These are phyloP conservation scores for Leptomonas pyrrhocoris DNA, from an alignment of 208 protist genomes.

Conservation along the genomic window DNA sequence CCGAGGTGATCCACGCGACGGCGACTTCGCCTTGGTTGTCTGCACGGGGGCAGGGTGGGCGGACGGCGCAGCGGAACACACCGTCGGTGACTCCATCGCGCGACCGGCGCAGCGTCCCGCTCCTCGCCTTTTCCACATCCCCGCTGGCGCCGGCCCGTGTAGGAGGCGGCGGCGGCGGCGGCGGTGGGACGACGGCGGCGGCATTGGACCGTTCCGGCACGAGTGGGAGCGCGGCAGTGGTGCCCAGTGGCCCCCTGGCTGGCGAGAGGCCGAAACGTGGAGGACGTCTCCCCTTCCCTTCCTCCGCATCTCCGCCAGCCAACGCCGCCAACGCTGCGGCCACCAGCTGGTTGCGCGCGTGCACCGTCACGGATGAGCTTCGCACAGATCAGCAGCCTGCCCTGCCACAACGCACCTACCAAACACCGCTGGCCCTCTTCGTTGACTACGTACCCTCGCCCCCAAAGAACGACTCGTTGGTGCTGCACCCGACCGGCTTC, in stretches of 20 bases:
- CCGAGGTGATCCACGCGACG: neutral
- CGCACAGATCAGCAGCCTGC: conserved; percentile 10
- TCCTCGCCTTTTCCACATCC: conserved; percentile 3
- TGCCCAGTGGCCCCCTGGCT: neutral
- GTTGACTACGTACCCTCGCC: neutral
- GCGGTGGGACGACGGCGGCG: neutral
- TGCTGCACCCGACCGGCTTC: neutral
- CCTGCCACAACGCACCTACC: conserved; percentile 9
- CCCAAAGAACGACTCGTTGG: neutral
- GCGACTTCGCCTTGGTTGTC: too few species aligned
- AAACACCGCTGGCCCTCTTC: conserved; percentile 10
- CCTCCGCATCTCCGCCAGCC: too few species aligned
- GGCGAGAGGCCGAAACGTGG: neutral
- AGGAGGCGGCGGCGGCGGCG: neutral
- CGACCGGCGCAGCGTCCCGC: neutral
- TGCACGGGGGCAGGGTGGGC: too few species aligned
- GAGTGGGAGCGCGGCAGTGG: neutral
- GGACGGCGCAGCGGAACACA: neutral
- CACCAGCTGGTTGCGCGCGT: neutral
- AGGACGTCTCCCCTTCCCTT: neutral
- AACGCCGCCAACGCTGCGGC: neutral
- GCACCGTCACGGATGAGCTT: neutral
- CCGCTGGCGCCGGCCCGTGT: neutral
- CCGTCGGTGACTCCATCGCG: neutral
- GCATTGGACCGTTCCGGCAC: neutral